Evolutionary conservation across 305 asterid species (phyloP), one percentile per base, ranked within the genome.

Genomic region (Rubia occidens): DNA sequence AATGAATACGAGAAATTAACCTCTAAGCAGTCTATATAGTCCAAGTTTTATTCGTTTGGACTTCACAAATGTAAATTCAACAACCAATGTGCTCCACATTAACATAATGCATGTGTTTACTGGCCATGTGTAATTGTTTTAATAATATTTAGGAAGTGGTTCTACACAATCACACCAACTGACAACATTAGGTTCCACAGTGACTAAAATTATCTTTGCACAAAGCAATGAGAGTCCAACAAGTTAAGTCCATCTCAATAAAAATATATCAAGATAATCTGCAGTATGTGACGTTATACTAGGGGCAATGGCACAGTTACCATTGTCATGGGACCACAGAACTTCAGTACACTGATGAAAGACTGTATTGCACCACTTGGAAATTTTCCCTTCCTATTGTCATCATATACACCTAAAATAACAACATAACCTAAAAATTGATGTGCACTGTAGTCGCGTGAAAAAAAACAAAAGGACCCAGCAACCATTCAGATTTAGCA

Each of bases 271-370:
- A 26, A 47, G 44, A 66, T 51, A 63, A 66, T 49, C n/a, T 47
- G 64, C 63, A 24, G 32, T 45, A 71, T 77, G 66, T 54, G 61
- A 67, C 49, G 44, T 51, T 29, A 69, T 70, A 73, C 49, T 61
- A 24, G 47, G 58, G 58, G 45, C 47, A 74, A 20, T 65, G 89
- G 89, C 89, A 85, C 92, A 76, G 82, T 77, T 75, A 60, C 68
- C 92, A 72, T 67, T 67, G 67, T 24, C 54, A 20, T 17, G 78
- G 84, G 89, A 78, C 84, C 89, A 76, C 91, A 79, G 29, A 37
- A 67, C 63, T 32, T 43, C 29, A 53, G 17, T 26, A 66, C 17
- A 18, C 24, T 53, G 64, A 60, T 45, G 42, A 17, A 59, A n/a
- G 11, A 21, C 29, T 66, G 42, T 40, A 6, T 29, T 13, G 4